A percentile compares a stretch with the other conserved stretches of the same genome.
Evolutionary conservation across 192 early-diverging fungal genomes (phyloP).

Genomic region (Coemansia biformis): DNA sequence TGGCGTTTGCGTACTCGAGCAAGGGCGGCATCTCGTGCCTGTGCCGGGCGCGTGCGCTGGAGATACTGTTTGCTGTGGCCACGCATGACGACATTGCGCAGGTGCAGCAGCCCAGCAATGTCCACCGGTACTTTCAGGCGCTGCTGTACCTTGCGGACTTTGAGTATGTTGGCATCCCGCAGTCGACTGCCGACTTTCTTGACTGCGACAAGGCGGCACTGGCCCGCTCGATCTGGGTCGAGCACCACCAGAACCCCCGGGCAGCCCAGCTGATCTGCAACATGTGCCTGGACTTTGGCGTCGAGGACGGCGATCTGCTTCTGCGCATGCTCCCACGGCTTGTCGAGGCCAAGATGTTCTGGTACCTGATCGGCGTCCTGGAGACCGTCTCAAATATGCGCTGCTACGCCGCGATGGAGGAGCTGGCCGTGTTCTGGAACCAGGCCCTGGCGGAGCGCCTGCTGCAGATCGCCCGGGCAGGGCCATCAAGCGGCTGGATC

Average conservation of each 20-base stretch:
- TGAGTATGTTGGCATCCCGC: conserved; percentile 61
- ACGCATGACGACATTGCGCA: conserved; percentile 43
- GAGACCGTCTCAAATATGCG: conserved; percentile 33
- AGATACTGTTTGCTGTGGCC: conserved; percentile 55
- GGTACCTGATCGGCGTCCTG: conserved; percentile 54
- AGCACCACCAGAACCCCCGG: conserved; percentile 53
- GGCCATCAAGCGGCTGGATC: conserved; percentile 6
- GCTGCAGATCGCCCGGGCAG: not conserved
- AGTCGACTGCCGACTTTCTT: conserved; percentile 56
- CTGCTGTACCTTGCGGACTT: conserved; percentile 68
- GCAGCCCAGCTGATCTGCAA: conserved; percentile 64
- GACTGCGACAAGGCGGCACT: conserved; percentile 62
- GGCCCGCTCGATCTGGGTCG: conserved; percentile 64
- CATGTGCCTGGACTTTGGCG: conserved; percentile 63
- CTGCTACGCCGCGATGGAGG: conserved; percentile 16
- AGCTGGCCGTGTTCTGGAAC: conserved; percentile 36
- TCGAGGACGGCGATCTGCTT: conserved; percentile 59
- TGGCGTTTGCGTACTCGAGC: conserved; percentile 51
- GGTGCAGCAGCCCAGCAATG: conserved; percentile 28
- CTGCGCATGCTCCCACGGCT: conserved; percentile 56
- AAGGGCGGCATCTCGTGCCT: conserved; percentile 46
- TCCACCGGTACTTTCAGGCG: conserved; percentile 53
- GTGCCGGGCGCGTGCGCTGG: conserved; percentile 56
- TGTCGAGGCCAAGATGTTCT: conserved; percentile 26
- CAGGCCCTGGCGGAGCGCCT: conserved; percentile 17